Percentiles rank a stretch among this genome's conserved stretches.
These are phyloP conservation scores for Oxyria digyna DNA, from an alignment of 148 eudicot genomes.

Conservation along the genomic window DNA sequence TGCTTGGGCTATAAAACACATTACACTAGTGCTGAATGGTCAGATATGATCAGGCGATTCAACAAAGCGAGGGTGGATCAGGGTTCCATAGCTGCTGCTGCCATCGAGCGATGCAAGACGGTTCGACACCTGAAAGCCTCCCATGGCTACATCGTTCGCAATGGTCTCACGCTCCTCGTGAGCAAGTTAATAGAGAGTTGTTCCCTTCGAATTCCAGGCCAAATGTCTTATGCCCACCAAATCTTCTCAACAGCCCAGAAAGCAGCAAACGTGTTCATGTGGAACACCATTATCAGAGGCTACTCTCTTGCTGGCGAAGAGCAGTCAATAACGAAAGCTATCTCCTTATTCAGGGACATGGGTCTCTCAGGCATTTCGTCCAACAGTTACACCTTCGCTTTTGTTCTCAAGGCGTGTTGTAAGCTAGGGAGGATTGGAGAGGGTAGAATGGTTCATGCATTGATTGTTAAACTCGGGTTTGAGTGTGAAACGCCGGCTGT, in stretches of 20 bases:
- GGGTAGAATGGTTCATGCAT: conserved; percentile 10
- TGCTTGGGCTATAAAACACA: too few species aligned
- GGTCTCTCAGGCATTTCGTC: not conserved
- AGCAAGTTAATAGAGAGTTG: conserved; percentile 9
- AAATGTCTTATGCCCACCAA: conserved; percentile 9
- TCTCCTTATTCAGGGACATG: not conserved
- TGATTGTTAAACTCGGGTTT: not conserved
- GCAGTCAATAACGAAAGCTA: conserved; percentile 3
- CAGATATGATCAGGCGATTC: conserved; percentile 4
- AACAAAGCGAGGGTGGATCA: not conserved
- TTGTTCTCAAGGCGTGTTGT: conserved; percentile 10
- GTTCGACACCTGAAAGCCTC: conserved; percentile 6
- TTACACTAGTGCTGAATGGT: too few species aligned
- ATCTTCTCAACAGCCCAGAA: conserved; percentile 5
- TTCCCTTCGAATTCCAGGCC: conserved; percentile 5
- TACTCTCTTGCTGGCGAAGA: conserved; percentile 1
- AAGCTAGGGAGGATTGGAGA: conserved; percentile 7
- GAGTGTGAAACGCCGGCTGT: not conserved
- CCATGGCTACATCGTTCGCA: conserved; percentile 11
- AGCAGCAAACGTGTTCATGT: conserved; percentile 10
- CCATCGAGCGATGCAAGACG: conserved; percentile 7
- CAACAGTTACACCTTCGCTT: conserved; percentile 6
- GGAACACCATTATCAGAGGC: conserved; percentile 10
- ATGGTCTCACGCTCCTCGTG: not conserved
- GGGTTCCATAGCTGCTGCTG: conserved; percentile 6